Evolutionary conservation across 2,329 filamentous ascomycete genomes (phyloP).

Genomic region (Colletotrichum sp.): DNA sequence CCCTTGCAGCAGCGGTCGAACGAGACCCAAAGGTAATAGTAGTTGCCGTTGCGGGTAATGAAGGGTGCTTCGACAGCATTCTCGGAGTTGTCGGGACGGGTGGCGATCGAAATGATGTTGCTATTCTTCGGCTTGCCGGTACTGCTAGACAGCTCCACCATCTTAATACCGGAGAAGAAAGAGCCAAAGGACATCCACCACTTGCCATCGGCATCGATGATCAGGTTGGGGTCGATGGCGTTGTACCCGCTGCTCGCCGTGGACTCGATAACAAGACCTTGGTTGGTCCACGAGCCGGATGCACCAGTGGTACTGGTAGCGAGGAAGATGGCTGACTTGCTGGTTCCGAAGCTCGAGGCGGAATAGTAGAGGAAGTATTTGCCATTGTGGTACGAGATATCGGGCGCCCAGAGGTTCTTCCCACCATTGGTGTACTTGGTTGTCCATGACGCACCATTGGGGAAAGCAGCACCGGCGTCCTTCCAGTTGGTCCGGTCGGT

Average conservation of each 20-base stretch:
- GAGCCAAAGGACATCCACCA: slow-evolving; percentile 37
- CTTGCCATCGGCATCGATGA: slow-evolving; percentile 27
- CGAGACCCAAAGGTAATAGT: slow-evolving; percentile 35
- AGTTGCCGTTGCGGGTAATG: slow-evolving; percentile 29
- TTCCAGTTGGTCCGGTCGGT: slow-evolving; percentile 33
- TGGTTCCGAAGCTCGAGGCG: slow-evolving; percentile 31
- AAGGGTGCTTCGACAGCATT: slow-evolving; percentile 33
- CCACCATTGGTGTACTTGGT: slow-evolving; percentile 31
- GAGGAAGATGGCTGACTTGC: slow-evolving; percentile 33
- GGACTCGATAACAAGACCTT: slow-evolving; percentile 30
- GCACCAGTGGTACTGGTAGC: slow-evolving; percentile 31
- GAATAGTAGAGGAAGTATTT: slow-evolving; percentile 37
- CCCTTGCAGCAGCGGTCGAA: slow-evolving; percentile 34
- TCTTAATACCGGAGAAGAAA: slow-evolving; percentile 34
- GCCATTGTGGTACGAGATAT: slow-evolving; percentile 45
- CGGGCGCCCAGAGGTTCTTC: slow-evolving; percentile 53
- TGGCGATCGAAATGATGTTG: slow-evolving; percentile 27
- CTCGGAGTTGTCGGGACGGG: slow-evolving; percentile 20
- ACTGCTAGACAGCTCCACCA: slow-evolving; percentile 26
- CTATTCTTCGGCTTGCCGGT: slow-evolving; percentile 27
- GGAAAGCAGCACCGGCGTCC: slow-evolving; percentile 32
- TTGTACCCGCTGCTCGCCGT: slow-evolving; percentile 27
- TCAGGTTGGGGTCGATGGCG: slow-evolving; percentile 33
- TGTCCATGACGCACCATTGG: slow-evolving; percentile 34
- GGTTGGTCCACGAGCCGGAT: slow-evolving; percentile 32